Percentiles rank a stretch among this genome's conserved stretches.
Conservation (phyloP, 2,329 filamentous ascomycete species). For the Hypoxylon sp. region DNA sequence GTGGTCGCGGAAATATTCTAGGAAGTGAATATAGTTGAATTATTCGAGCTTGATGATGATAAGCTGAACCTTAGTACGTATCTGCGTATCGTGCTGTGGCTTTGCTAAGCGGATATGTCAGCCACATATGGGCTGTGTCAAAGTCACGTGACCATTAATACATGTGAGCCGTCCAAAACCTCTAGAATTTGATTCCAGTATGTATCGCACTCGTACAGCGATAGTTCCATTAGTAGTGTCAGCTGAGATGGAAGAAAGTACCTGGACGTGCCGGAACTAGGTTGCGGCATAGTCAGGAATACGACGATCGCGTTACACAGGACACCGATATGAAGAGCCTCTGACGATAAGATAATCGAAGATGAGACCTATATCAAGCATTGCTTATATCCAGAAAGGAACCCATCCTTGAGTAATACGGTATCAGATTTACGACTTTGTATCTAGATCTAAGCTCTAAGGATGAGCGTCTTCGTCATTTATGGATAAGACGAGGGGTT, state of each 20-base stretch:
- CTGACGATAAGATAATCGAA: neutral
- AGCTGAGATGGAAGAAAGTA: neutral
- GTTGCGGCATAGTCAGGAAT: neutral
- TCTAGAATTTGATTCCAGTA: neutral
- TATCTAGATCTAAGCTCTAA: too few relatives aligned
- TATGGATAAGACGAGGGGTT: too few relatives aligned
- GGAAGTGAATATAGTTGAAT: neutral
- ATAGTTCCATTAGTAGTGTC: neutral
- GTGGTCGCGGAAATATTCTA: neutral
- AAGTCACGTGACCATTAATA: neutral
- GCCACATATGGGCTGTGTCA: too few relatives aligned
- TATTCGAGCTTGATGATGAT: neutral
- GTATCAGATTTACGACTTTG: too few relatives aligned
- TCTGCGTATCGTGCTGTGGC: constrained; percentile 19
- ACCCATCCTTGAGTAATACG: too few relatives aligned
- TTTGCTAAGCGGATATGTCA: neutral
- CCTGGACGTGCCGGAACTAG: neutral
- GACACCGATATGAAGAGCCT: too few relatives aligned
- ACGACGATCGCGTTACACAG: neutral
- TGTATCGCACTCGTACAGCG: neutral
- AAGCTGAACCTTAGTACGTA: constrained; percentile 3
- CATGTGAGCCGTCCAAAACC: too few relatives aligned
- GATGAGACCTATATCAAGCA: neutral
- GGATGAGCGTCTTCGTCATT: too few relatives aligned
- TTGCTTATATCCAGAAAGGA: too few relatives aligned